A percentile compares a stretch with the other conserved stretches of the same genome.
phyloP scores from a whole-genome alignment of 306 rosid species.

The Rosa chinensis region DNA sequence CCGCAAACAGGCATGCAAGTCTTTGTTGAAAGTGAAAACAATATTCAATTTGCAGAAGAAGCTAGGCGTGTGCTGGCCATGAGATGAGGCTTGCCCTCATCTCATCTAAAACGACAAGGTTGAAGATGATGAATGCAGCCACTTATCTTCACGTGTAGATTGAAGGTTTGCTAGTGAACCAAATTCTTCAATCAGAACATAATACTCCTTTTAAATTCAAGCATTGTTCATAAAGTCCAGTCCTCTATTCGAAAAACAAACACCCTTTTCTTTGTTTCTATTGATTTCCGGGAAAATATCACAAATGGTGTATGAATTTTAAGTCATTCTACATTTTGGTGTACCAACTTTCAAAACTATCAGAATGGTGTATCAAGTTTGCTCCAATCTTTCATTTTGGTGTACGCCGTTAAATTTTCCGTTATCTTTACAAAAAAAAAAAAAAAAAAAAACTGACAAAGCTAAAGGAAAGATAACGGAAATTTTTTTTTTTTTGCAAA shows the following conservation, averaged over 20 bases:
- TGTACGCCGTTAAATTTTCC: too few species aligned
- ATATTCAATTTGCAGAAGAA: not conserved
- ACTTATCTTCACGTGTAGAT: not conserved
- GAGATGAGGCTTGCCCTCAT: not conserved
- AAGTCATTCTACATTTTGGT: too few species aligned
- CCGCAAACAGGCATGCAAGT: conserved; percentile 2
- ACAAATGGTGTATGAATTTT: too few species aligned
- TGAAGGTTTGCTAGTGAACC: not conserved
- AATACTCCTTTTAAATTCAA: not conserved
- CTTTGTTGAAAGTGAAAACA: not conserved
- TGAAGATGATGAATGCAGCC: not conserved
- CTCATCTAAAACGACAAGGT: not conserved
- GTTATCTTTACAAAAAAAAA: too few species aligned
- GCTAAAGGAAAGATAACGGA: too few species aligned
- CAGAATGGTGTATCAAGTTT: too few species aligned
- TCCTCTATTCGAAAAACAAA: not conserved
- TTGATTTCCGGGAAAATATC: too few species aligned
- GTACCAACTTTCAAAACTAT: too few species aligned
- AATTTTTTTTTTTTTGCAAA: too few species aligned
- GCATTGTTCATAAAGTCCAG: not conserved
- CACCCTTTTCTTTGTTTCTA: not conserved
- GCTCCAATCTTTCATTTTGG: too few species aligned
- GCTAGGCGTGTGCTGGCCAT: conserved; percentile 32
- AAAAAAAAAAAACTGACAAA: too few species aligned
- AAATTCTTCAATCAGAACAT: not conserved